phyloP scores from a whole-genome alignment of 306 rosid species.

The Cyclanthera cordifolia region DNA sequence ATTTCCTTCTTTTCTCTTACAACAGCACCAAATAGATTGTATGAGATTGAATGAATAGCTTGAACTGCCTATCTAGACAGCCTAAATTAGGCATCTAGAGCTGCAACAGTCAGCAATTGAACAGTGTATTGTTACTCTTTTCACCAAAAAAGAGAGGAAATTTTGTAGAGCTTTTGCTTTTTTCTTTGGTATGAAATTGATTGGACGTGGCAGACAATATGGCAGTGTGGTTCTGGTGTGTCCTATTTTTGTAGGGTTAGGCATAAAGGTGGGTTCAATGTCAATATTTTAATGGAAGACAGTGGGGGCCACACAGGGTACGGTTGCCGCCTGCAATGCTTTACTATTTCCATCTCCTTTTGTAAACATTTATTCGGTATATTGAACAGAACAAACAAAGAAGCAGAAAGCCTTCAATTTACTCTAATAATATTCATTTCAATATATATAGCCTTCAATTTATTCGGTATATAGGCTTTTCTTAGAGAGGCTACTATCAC shows the following conservation, averaged over 20 bases:
- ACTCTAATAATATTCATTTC: too few relatives aligned
- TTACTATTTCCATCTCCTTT: background rate
- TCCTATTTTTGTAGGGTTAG: conserved; percentile 6
- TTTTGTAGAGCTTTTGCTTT: background rate
- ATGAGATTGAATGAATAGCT: background rate
- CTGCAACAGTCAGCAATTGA: background rate
- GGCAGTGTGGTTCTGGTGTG: conserved; percentile 5
- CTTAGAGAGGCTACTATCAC: background rate
- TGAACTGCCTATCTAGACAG: background rate
- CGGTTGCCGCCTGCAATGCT: background rate
- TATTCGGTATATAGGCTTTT: too few relatives aligned
- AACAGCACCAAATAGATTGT: too few relatives aligned
- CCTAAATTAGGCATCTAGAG: background rate
- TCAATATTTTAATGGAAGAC: background rate
- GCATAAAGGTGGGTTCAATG: conserved; percentile 6
- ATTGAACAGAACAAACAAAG: background rate
- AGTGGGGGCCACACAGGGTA: background rate
- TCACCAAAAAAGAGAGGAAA: background rate
- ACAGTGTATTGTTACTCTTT: background rate
- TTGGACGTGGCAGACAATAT: background rate
- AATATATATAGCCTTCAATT: too few relatives aligned
- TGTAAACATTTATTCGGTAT: conserved; percentile 14
- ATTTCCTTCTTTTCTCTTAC: too few relatives aligned
- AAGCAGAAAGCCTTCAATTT: background rate
- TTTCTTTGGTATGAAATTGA: background rate